These are phyloP conservation scores for Mucor plumbeus DNA, from an alignment of 371 early-diverging fungal genomes.

Conservation along the genomic window DNA sequence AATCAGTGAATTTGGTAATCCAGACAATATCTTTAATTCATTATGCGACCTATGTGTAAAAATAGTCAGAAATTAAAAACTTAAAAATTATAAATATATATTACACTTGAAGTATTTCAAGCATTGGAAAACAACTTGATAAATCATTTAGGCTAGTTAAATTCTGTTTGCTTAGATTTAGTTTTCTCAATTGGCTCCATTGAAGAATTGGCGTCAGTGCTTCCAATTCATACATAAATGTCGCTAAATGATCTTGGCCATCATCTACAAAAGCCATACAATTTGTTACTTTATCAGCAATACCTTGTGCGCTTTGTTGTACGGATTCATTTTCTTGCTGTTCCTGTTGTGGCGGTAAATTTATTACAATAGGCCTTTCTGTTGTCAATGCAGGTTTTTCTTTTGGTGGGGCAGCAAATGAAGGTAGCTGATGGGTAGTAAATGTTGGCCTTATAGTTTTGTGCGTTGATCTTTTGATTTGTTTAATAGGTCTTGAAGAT, in stretches of 20 bases:
- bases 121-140: constrained; percentile 28
- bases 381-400: constrained; percentile 1
- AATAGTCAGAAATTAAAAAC: neutral
- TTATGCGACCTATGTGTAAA: constrained; percentile 40
- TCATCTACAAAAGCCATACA: neutral
- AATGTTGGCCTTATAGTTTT: neutral
- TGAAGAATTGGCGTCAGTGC: constrained; percentile 10
- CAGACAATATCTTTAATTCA: constrained; percentile 31
- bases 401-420: constrained; percentile 3
- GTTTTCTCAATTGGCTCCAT: constrained; percentile 35
- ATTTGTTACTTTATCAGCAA: neutral
- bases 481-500: constrained; percentile 8
- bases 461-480: neutral
- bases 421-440: neutral
- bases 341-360: neutral
- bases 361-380: neutral
- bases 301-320: neutral
- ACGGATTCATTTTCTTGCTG: neutral
- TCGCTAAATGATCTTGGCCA: neutral
- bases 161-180: constrained; percentile 41
- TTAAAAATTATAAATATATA: neutral
- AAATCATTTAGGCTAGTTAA: constrained; percentile 27
- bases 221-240: neutral
- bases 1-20: constrained; percentile 36
- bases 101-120: constrained; percentile 45